These are phyloP conservation scores for Lantana camara DNA, from an alignment of 257 asterid genomes.

Conservation along the genomic window DNA sequence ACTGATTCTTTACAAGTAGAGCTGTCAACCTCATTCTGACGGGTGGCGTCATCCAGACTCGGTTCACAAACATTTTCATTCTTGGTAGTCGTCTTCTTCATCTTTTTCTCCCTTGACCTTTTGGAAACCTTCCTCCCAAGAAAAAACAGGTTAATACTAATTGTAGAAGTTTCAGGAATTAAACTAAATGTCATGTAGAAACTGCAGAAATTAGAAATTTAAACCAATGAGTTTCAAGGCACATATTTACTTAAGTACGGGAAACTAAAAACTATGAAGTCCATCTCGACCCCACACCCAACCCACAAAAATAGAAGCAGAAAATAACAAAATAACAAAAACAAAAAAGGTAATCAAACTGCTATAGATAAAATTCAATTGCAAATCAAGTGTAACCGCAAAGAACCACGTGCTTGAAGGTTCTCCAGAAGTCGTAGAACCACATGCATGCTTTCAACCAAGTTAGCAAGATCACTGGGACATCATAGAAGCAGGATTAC, in stretches of 20 bases:
- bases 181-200: background rate
- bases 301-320: too few relatives aligned
- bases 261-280: background rate
- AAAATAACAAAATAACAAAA: background rate
- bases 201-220: background rate
- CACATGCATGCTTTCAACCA: slow-evolving; percentile 83
- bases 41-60: slow-evolving; percentile 35
- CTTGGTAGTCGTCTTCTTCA: slow-evolving; percentile 42
- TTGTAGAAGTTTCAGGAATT: background rate
- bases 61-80: slow-evolving; percentile 47
- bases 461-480: slow-evolving; percentile 82
- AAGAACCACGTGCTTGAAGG: slow-evolving; percentile 84
- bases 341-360: slow-evolving; percentile 14
- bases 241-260: background rate
- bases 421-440: slow-evolving; percentile 79
- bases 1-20: slow-evolving; percentile 44
- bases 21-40: slow-evolving; percentile 43
- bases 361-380: slow-evolving; percentile 9
- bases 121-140: slow-evolving; percentile 73
- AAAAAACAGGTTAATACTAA: slow-evolving; percentile 14
- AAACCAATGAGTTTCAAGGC: background rate
- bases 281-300: background rate
- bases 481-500: slow-evolving; percentile 32
- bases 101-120: slow-evolving; percentile 68
- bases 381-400: slow-evolving; percentile 64